Evolutionary conservation across 2,329 filamentous ascomycete genomes (phyloP).

Genomic region (Coleophoma cylindrospora): DNA sequence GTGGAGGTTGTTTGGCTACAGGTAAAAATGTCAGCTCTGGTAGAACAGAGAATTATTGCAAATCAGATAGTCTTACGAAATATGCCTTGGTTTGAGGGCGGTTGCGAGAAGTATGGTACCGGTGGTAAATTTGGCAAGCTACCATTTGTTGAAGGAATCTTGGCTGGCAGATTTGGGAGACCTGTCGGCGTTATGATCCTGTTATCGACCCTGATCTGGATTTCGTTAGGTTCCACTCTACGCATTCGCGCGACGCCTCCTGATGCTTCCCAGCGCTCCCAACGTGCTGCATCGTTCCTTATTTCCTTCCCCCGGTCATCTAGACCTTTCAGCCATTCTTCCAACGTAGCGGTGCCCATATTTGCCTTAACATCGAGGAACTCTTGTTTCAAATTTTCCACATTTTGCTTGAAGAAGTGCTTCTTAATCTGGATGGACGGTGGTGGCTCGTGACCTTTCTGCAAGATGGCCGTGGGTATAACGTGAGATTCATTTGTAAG

Average conservation of each 20-base stretch:
- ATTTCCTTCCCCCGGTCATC: slow-evolving; percentile 55
- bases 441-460: slow-evolving; percentile 41
- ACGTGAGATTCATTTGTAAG: slow-evolving; percentile 57
- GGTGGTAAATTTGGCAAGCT: slow-evolving; percentile 5
- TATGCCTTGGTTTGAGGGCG: slow-evolving; percentile 4
- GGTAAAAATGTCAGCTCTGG: not conserved
- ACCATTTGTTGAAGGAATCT: slow-evolving; percentile 5
- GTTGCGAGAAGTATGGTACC: slow-evolving; percentile 1
- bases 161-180: not conserved
- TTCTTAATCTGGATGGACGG: slow-evolving; percentile 53
- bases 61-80: slow-evolving; percentile 9
- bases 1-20: slow-evolving; percentile 16
- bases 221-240: slow-evolving; percentile 5
- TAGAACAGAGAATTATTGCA: too few relatives aligned
- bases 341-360: slow-evolving; percentile 61
- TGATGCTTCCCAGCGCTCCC: slow-evolving; percentile 57
- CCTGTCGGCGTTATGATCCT: not conserved
- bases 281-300: slow-evolving; percentile 58
- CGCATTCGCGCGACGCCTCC: slow-evolving; percentile 19
- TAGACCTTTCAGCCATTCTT: slow-evolving; percentile 78
- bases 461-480: slow-evolving; percentile 50
- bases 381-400: slow-evolving; percentile 57
- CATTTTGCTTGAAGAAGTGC: slow-evolving; percentile 57
- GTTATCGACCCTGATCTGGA: slow-evolving; percentile 3
- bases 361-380: slow-evolving; percentile 54